A percentile compares a stretch with the other conserved stretches of the same genome.
Conservation (phyloP, 306 rosid genomes). For the Citrullus mucosospermus region DNA sequence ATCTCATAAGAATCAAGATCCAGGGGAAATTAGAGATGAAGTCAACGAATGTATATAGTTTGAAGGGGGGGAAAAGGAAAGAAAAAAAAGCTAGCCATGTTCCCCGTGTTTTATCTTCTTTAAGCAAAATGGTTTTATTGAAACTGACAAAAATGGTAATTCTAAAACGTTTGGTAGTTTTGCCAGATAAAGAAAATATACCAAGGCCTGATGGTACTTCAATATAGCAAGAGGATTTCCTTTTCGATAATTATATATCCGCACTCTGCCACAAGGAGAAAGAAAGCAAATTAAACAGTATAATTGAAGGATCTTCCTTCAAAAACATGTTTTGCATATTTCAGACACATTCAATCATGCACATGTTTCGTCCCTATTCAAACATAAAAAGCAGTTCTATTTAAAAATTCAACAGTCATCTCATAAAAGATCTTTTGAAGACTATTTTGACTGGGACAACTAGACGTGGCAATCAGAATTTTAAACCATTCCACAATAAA, state of each 20-base stretch:
- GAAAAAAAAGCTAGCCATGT: background rate
- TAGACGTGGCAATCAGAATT: background rate
- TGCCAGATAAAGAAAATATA: constrained; percentile 18
- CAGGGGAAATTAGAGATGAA: background rate
- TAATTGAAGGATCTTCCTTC: background rate
- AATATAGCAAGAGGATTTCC: constrained; percentile 76
- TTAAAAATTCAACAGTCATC: background rate
- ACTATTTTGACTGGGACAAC: background rate
- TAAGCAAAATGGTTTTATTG: background rate
- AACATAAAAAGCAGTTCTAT: background rate
- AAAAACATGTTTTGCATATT: background rate
- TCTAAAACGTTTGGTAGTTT: background rate
- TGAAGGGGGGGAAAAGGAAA: no score
- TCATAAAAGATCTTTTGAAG: background rate
- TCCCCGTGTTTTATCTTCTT: background rate
- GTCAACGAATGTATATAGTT: background rate
- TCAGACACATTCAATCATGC: background rate
- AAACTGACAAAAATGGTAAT: background rate
- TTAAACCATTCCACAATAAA: background rate
- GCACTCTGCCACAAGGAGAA: constrained; percentile 40
- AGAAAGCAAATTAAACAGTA: constrained; percentile 2
- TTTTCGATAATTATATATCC: constrained; percentile 69
- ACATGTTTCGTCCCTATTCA: background rate
- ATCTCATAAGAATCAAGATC: background rate
- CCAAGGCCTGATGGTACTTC: constrained; percentile 83